Evolutionary conservation across 768 basidiomycete genomes (phyloP), one percentile per base, ranked within the genome.

Genomic region (Mycena epipterygia): DNA sequence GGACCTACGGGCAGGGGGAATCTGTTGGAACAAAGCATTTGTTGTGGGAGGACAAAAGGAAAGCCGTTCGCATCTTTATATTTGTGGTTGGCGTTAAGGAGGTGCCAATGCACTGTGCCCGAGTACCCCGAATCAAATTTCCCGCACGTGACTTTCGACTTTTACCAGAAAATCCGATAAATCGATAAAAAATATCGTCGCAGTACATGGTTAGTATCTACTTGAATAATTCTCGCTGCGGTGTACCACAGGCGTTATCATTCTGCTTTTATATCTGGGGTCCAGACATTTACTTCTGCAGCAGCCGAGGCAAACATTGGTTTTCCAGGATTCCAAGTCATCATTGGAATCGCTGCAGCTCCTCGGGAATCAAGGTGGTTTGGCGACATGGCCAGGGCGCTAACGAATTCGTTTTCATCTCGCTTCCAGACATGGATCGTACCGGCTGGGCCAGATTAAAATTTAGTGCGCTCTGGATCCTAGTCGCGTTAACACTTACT

Each of bases 1-100:
- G 27, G 23, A 67, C 75, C 67, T 32, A 77, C 75, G 33, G 75
- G 65, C 5, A 78, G 37, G 9, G 68, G 53, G 44, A 71, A 75
- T 62, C 74, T 60, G 64, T 73, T 72, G 1, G 56, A 64, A 46
- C 74, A 75, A 29, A 73, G 73, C 77, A 76, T 78, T 16, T 13
- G 44, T 46, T 23, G 46, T 48, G 46, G 46, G 23, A 48, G 46
- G 35, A 16, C 13, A 27, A 13, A 8, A 27, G 11, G 46, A 16
- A 13, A 46, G 4, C 13, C 19, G 11, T n/a, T n/a, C n/a, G 17
- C 32, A 48, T 49, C 30, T 25, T 44, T 61, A 48, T n/a, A n/a
- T n/a, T n/a, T n/a, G n/a, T n/a, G n/a, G n/a, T n/a, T n/a, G n/a
- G n/a, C n/a, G n/a, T n/a, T n/a, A n/a, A n/a, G n/a, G n/a, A n/a